Evolutionary conservation across 2,329 filamentous ascomycete genomes (phyloP).

Genomic region (Fonsecaea monophora): DNA sequence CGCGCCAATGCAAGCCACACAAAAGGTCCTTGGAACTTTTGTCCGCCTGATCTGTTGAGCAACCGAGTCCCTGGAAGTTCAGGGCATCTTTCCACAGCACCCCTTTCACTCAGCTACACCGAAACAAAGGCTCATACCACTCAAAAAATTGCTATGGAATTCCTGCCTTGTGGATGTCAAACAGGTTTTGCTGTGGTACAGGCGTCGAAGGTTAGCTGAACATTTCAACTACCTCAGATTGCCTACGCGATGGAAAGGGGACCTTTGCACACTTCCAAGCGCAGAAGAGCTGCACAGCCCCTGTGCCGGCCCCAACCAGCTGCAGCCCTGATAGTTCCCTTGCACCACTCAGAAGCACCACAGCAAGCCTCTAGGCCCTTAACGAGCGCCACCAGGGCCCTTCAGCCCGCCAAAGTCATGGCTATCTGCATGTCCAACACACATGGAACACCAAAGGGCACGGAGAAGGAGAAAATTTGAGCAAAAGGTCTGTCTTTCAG

Average conservation of each 20-base stretch:
- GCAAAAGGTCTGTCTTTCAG: background rate
- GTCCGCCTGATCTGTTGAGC: background rate
- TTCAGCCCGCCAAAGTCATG: background rate
- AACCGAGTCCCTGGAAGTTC: too few species aligned
- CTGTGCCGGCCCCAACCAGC: background rate
- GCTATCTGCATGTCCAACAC: background rate
- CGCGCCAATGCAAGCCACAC: conserved; percentile 6
- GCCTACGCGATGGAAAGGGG: background rate
- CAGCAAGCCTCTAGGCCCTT: background rate
- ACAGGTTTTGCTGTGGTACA: background rate
- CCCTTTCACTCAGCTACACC: background rate
- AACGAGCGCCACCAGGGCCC: background rate
- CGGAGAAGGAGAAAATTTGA: background rate
- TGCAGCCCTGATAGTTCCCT: background rate
- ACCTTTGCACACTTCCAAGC: background rate
- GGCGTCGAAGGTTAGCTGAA: background rate
- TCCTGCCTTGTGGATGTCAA: background rate
- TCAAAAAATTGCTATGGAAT: background rate
- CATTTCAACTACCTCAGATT: background rate
- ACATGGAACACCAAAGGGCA: background rate
- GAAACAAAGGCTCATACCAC: background rate
- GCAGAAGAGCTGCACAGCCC: background rate
- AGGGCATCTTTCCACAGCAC: too few species aligned
- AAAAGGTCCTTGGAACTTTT: background rate
- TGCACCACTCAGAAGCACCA: background rate